Evolutionary conservation across 176 grass and related monocot genomes (phyloP), one percentile per base, ranked within the genome.

Genomic region (Themeda triandra): DNA sequence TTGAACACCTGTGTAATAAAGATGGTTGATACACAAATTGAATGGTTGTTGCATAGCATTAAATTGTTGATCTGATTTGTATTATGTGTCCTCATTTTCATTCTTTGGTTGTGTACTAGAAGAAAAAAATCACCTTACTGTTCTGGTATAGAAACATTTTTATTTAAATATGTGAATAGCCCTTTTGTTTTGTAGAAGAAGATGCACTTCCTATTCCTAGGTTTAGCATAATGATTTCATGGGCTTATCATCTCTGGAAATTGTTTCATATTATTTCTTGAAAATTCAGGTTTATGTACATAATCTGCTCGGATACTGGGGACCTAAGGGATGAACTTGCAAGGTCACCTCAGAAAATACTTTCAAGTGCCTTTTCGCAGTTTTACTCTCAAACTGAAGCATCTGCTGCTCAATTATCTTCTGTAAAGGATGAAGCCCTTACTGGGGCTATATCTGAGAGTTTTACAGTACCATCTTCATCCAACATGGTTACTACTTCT

Each of bases 311-410:
- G 29, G 96, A 96, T 82, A 81, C 89, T 56, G 96, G 96, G 53
- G 89, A 89, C 35, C 83, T 99, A 76, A 89, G 96, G 74, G 96
- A 96, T 15, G 93, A 96, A 80, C 96, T 99, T 79, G 85, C 91
- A 1, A 99, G 92, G 83, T 99, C 93, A 58, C 96, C 96, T 36
- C 83, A 94, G 49, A 99, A 99, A 88, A 99, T 99, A 84, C 93
- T 99, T 82, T 75, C 88, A 64, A 99, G 91, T 96, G 91, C 91
- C 66, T 95, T 99, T 83, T 82, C 93, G 19, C 91, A 96, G 83
- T 99, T 95, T 71, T 86, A 80, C 67, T 42, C 89, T 56, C 83
- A 90, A 83, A 81, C 74, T 71, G 89, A 96, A 86, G 81, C 83
- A 73, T 84, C 89, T 77, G 44, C 49, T 64, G 53, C 63, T 77